phyloP scores from a whole-genome alignment of 345 rosid species.

The Clausena lansium region DNA sequence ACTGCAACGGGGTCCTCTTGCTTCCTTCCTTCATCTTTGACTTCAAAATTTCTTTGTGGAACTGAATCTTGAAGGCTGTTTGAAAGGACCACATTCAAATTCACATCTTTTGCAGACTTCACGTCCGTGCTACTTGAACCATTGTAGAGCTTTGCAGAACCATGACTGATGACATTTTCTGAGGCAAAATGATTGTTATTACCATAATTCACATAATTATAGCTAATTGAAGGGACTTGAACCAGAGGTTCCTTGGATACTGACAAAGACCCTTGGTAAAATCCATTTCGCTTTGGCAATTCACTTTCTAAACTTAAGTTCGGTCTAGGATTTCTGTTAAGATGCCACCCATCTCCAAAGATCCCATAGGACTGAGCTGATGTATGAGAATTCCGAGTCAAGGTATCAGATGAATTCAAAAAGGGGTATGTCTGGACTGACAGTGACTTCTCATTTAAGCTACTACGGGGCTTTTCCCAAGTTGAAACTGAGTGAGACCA shows the following conservation, averaged over 20 bases:
- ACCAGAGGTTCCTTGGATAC: slow-evolving; percentile 41
- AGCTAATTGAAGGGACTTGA: slow-evolving; percentile 24
- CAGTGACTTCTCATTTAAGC: slow-evolving; percentile 54
- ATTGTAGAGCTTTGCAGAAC: slow-evolving; percentile 29
- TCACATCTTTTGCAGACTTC: slow-evolving; percentile 37
- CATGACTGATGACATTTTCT: slow-evolving; percentile 25
- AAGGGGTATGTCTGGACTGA: slow-evolving; percentile 47
- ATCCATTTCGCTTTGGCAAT: slow-evolving; percentile 46
- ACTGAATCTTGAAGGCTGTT: slow-evolving; percentile 39
- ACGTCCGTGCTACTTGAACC: slow-evolving; percentile 29
- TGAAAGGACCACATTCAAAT: slow-evolving; percentile 47
- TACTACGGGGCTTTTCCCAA: slow-evolving; percentile 50
- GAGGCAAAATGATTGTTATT: slow-evolving; percentile 28
- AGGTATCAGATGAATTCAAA: slow-evolving; percentile 47
- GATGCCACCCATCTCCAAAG: slow-evolving; percentile 55
- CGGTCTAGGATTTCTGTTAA: slow-evolving; percentile 36
- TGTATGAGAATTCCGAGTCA: slow-evolving; percentile 41
- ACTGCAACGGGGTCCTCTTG: slow-evolving; percentile 37
- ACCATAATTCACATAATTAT: slow-evolving; percentile 32
- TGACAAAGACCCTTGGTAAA: slow-evolving; percentile 51
- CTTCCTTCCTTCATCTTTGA: slow-evolving; percentile 44
- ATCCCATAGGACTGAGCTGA: slow-evolving; percentile 48
- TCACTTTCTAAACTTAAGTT: slow-evolving; percentile 47
- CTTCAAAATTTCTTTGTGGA: slow-evolving; percentile 29
- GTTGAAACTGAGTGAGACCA: slow-evolving; percentile 55